Conservation (phyloP, 192 early-diverging fungal genomes). For the Entomortierella parvispora region DNA sequence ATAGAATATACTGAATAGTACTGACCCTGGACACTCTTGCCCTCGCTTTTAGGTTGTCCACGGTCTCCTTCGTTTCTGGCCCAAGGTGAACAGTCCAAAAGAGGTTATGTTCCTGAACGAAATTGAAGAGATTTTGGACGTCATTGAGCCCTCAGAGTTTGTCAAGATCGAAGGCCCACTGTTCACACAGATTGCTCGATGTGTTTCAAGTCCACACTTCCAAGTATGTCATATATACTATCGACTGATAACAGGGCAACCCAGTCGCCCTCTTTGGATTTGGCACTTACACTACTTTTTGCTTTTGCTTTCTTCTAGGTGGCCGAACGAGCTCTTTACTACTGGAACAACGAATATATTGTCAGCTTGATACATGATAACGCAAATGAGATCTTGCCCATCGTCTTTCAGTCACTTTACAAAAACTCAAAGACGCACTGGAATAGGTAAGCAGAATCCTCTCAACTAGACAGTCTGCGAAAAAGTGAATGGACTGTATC, state of each 20-base stretch:
- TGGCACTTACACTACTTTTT: no score
- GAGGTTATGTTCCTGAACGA: conserved; percentile 99
- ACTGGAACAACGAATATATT: conserved; percentile 99
- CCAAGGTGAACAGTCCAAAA: conserved; percentile 98
- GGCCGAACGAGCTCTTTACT: conserved; percentile 97
- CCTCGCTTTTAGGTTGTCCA: conserved; percentile 86
- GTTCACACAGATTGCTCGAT: conserved; percentile 92
- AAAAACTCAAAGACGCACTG: conserved; percentile 97
- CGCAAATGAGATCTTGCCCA: conserved; percentile 89
- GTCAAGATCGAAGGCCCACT: conserved; percentile 88
- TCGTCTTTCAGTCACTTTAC: conserved; percentile 95
- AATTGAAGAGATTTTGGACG: conserved; percentile 96
- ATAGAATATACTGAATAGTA: no score
- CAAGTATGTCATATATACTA: conserved; percentile 67
- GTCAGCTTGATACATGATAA: conserved; percentile 96
- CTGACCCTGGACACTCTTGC: no score
- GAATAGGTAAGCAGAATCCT: conserved; percentile 77
- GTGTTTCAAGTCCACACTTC: conserved; percentile 97
- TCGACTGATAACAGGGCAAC: background rate
- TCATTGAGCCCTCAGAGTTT: conserved; percentile 94
- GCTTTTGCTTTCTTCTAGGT: conserved; percentile 61
- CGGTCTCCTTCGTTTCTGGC: conserved; percentile 95
- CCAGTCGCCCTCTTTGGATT: no score
- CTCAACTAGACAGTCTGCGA: background rate
- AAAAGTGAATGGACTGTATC: background rate